Evolutionary conservation across 441 rosid genomes (phyloP).

Genomic region (Aleurites moluccanus): DNA sequence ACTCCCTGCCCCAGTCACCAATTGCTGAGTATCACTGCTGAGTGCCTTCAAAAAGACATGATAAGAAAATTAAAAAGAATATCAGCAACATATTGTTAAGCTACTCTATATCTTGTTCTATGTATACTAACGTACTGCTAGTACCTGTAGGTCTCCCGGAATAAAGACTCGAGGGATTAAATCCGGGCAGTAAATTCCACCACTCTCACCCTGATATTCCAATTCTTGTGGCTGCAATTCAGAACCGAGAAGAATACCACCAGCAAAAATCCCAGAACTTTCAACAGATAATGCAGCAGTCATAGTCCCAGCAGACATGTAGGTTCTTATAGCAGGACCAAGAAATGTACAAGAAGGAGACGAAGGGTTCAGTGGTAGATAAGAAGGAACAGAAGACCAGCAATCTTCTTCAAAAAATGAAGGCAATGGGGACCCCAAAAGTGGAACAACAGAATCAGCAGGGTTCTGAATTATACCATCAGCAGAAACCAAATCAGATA

Average conservation of each 20-base stretch:
- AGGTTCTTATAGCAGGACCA: conserved; percentile 42
- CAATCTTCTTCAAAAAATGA: conserved; percentile 74
- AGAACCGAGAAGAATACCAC: conserved; percentile 44
- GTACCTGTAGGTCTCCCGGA: conserved; percentile 62
- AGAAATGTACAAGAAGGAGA: conserved; percentile 60
- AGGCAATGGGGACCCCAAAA: conserved; percentile 41
- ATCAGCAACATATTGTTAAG: background rate
- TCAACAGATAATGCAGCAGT: conserved; percentile 51
- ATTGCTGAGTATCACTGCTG: conserved; percentile 46
- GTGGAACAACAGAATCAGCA: conserved; percentile 26
- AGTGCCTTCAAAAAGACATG: conserved; percentile 45
- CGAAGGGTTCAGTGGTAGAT: conserved; percentile 55
- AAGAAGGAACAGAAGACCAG: conserved; percentile 73
- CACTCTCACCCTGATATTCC: conserved; percentile 68
- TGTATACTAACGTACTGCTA: background rate
- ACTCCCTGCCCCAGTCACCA: conserved; percentile 39
- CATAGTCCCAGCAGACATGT: conserved; percentile 45
- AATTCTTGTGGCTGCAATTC: conserved; percentile 52
- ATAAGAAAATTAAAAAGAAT: background rate
- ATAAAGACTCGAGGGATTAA: conserved; percentile 44
- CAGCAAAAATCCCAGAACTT: conserved; percentile 44
- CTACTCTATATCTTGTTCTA: background rate
- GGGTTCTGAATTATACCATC: conserved; percentile 33
- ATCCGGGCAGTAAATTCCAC: conserved; percentile 59
- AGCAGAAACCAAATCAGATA: conserved; percentile 31